Conservation (phyloP, 495 filamentous ascomycete species). For the Bombardia bombarda region DNA sequence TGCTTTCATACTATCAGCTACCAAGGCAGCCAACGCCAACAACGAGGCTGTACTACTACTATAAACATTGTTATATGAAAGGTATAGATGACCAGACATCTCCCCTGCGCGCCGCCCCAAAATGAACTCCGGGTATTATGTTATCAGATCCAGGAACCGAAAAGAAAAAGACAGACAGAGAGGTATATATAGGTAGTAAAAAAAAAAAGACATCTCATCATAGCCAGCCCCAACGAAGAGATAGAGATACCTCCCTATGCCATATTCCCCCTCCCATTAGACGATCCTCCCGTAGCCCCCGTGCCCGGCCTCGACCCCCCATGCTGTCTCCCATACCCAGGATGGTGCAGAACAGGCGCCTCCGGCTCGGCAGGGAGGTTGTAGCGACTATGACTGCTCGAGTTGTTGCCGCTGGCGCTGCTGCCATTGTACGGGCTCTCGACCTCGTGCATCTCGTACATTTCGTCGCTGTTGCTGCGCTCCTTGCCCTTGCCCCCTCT, state of each 20-base stretch:
- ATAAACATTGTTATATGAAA: not conserved
- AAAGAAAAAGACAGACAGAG: not conserved
- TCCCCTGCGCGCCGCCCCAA: not conserved
- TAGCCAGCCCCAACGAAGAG: not conserved
- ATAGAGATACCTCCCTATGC: no score
- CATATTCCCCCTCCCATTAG: not conserved
- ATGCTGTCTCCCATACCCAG: slow-evolving; percentile 22
- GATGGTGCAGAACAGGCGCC: slow-evolving; percentile 25
- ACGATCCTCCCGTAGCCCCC: not conserved
- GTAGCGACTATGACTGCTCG: slow-evolving; percentile 3
- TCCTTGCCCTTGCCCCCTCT: slow-evolving; percentile 26
- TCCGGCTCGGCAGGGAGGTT: slow-evolving; percentile 17
- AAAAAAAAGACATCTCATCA: not conserved
- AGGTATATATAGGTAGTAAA: not conserved
- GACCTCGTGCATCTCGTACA: slow-evolving; percentile 25
- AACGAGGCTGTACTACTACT: no score
- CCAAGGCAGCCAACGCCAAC: not conserved
- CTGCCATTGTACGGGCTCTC: slow-evolving; percentile 20
- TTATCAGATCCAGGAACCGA: not conserved
- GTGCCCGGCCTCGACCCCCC: slow-evolving; percentile 12
- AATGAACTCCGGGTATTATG: not conserved
- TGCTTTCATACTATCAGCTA: not conserved
- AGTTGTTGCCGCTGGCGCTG: not conserved
- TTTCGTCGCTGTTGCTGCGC: slow-evolving; percentile 18
- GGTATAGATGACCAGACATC: not conserved